These are phyloP conservation scores for Phoma sp. DNA, from an alignment of 2,329 filamentous ascomycete genomes.

Conservation along the genomic window DNA sequence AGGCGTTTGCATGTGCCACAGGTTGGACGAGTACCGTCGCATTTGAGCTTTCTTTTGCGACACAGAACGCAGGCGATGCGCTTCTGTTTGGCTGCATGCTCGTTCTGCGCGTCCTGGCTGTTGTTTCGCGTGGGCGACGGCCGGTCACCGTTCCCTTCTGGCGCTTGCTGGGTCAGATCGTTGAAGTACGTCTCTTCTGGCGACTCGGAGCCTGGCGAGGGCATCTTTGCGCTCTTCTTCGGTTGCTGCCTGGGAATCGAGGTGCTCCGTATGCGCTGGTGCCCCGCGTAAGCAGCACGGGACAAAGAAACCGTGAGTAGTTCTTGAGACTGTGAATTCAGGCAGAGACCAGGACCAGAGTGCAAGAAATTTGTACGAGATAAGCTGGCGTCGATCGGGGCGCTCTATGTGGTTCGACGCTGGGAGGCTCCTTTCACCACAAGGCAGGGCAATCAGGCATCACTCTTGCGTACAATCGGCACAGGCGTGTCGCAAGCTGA, in stretches of 20 bases:
- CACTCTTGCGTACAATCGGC: slow-evolving; percentile 1
- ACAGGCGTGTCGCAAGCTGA: neutral
- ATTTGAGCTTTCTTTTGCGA: slow-evolving; percentile 88
- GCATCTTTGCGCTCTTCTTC: slow-evolving; percentile 30
- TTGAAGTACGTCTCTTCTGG: slow-evolving; percentile 62
- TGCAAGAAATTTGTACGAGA: neutral
- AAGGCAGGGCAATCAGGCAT: slow-evolving; percentile 16
- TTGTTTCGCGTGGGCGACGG: slow-evolving; percentile 46
- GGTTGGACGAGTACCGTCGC: slow-evolving; percentile 82
- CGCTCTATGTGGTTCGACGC: neutral
- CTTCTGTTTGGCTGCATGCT: slow-evolving; percentile 64
- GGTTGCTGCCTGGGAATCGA: slow-evolving; percentile 7
- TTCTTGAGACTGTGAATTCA: neutral
- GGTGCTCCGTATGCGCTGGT: slow-evolving; percentile 3
- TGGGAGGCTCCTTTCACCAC: slow-evolving; percentile 4
- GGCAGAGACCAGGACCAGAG: neutral
- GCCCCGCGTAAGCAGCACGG: slow-evolving; percentile 16
- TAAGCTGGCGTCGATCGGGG: neutral
- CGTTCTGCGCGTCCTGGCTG: slow-evolving; percentile 53
- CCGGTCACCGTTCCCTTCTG: slow-evolving; percentile 29
- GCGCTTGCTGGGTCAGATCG: slow-evolving; percentile 57
- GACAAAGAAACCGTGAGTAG: neutral
- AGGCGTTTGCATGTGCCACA: slow-evolving; percentile 89
- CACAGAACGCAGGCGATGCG: slow-evolving; percentile 94
- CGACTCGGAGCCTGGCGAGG: slow-evolving; percentile 40